phyloP scores from a whole-genome alignment of 2,329 filamentous ascomycete genomes.

The Fusarium camptoceras region DNA sequence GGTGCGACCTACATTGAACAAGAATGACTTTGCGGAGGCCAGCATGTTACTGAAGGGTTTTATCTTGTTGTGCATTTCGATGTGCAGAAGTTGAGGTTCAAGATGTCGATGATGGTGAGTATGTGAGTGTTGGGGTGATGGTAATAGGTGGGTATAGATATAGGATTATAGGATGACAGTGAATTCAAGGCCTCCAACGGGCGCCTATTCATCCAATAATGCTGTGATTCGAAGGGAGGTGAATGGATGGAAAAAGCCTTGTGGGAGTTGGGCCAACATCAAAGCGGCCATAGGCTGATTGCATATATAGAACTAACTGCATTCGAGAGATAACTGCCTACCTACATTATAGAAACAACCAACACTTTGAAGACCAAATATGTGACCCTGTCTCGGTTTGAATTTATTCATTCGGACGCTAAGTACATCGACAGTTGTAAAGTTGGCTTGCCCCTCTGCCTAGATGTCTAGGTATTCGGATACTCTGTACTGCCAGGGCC shows the following conservation, averaged over 20 bases:
- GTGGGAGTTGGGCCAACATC: background rate
- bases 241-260: background rate
- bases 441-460: background rate
- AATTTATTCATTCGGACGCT: background rate
- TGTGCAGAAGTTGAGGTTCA: background rate
- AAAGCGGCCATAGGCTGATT: background rate
- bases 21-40: background rate
- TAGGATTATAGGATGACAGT: background rate
- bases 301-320: background rate
- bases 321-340: background rate
- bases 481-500: too few species aligned
- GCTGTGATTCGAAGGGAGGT: accelerated
- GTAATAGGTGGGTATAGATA: background rate
- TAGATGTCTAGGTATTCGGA: background rate
- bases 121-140: too few species aligned
- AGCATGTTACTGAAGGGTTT: background rate
- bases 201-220: background rate
- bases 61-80: background rate
- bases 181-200: background rate
- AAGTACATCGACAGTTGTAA: background rate
- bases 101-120: background rate
- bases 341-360: too few species aligned
- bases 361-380: background rate
- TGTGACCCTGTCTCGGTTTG: background rate
- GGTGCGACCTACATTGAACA: background rate